Evolutionary conservation across 345 rosid species (phyloP), one percentile per base, ranked within the genome.

Genomic region (Heritiera fomes): DNA sequence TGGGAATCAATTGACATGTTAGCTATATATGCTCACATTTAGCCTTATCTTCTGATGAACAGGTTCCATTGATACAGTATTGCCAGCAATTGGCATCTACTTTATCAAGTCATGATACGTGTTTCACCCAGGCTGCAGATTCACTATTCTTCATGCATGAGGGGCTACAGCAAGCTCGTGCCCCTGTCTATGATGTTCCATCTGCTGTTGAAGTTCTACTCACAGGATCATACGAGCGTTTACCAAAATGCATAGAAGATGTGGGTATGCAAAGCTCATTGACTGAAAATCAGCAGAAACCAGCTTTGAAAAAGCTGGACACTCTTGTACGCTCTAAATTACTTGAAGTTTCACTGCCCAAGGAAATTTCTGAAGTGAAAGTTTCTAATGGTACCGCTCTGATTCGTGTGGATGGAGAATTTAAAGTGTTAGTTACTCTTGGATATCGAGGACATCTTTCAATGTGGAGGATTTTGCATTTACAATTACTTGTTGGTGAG

Each of bases 401-500:
- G 82, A 87, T 97, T 73, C 86, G 80, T 13, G 98, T 97, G 41
- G 81, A 93, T 65, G 98, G 99, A 79, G 98, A 97, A 82, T 97
- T 97, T 83, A 90, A 97, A 86, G 98, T 90, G 66, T 84, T 97
- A 79, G 93, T 91, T 81, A 97, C 99, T 83, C 99, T 97, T 84
- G 99, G 98, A 82, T 97, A 97, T 76, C 91, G 98, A 65, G 99
- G 99, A 23, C 94, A 93, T 80, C 79, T 91, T 61, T 85, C 97
- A 23, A 82, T 97, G 94, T 97, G 99, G 99, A 94, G 99, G 87
- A 97, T 97, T 86, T 82, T 97, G 87, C 96, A 91, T 87, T 82
- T 97, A 85, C 97, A 97, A 87, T 88, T 97, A 82, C 98, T 97
- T 78, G 98, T 97, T 81, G 98, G 99, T 83, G 98, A 97, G 88